phyloP scores from a whole-genome alignment of 805 yeast genomes.

The Allodekkera sacchari region DNA sequence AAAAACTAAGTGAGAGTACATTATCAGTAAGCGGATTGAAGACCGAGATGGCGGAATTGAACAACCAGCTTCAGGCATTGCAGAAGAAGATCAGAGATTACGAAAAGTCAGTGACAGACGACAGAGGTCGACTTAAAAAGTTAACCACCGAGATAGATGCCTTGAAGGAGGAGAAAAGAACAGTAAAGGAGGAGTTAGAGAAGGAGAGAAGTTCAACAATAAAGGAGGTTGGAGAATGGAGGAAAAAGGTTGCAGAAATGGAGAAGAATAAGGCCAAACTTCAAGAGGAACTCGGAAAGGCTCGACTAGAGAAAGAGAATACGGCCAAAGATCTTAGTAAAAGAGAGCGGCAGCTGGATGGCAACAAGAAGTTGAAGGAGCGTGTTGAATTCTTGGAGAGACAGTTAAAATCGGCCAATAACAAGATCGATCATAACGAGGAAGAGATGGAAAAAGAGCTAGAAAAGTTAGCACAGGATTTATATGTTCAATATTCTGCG shows the following conservation, averaged over 20 bases:
- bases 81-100: not conserved
- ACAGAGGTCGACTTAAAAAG: not conserved
- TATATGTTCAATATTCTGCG: slow-evolving; percentile 65
- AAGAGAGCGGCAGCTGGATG: not conserved
- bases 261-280: slow-evolving; percentile 2
- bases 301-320: slow-evolving; percentile 1
- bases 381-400: slow-evolving; percentile 12
- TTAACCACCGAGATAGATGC: not conserved
- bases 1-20: not conserved
- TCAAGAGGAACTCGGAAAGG: slow-evolving; percentile 1
- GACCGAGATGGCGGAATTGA: not conserved
- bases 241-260: slow-evolving; percentile 13
- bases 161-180: not conserved
- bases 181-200: not conserved
- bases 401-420: slow-evolving; percentile 12
- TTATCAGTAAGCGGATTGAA: not conserved
- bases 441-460: slow-evolving; percentile 44
- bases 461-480: slow-evolving; percentile 57
- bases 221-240: slow-evolving; percentile 17
- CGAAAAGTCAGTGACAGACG: not conserved
- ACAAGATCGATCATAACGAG: slow-evolving; percentile 30
- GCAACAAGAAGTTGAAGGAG: not conserved
- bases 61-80: not conserved
- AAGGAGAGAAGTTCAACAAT: not conserved
- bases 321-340: too few species aligned